These are phyloP conservation scores for Neospermospora avenae DNA, from an alignment of 2,329 filamentous ascomycete species.

Conservation along the genomic window DNA sequence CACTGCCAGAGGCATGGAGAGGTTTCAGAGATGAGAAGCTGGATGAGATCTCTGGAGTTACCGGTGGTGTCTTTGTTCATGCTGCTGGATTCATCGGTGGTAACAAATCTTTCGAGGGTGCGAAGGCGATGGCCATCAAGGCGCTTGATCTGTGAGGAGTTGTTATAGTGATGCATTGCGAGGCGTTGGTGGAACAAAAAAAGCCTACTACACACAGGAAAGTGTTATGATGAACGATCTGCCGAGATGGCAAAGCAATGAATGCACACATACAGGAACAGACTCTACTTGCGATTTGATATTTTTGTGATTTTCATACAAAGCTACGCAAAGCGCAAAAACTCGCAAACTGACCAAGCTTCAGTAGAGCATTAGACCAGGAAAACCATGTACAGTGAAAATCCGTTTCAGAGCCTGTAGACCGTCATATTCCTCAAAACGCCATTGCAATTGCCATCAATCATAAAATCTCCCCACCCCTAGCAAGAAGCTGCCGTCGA, in stretches of 20 bases:
- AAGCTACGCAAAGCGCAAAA: neutral
- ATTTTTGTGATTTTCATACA: slow-evolving; percentile 1
- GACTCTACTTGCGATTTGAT: neutral
- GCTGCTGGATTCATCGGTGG: slow-evolving; percentile 95
- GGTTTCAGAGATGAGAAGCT: slow-evolving; percentile 85
- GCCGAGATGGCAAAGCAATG: slow-evolving; percentile 3
- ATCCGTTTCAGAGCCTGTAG: slow-evolving; percentile 18
- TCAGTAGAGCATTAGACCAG: neutral
- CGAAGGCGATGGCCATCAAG: slow-evolving; percentile 78
- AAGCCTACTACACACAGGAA: slow-evolving; percentile 6
- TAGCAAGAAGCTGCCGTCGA: neutral
- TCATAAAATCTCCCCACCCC: slow-evolving; percentile 8
- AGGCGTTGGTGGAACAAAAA: slow-evolving; percentile 23
- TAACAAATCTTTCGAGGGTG: slow-evolving; percentile 87
- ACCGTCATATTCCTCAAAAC: slow-evolving; percentile 24
- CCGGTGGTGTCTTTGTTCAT: slow-evolving; percentile 87
- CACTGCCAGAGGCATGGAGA: slow-evolving; percentile 87
- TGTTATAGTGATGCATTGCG: slow-evolving; percentile 22
- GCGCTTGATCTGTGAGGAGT: slow-evolving; percentile 49
- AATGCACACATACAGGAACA: neutral
- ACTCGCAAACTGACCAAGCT: neutral
- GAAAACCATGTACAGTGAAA: slow-evolving; percentile 28
- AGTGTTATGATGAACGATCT: slow-evolving; percentile 10
- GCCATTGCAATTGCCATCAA: slow-evolving; percentile 29
- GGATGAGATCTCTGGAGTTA: slow-evolving; percentile 65